Evolutionary conservation across 2,329 filamentous ascomycete genomes (phyloP).

Genomic region (Fusarium sp.): DNA sequence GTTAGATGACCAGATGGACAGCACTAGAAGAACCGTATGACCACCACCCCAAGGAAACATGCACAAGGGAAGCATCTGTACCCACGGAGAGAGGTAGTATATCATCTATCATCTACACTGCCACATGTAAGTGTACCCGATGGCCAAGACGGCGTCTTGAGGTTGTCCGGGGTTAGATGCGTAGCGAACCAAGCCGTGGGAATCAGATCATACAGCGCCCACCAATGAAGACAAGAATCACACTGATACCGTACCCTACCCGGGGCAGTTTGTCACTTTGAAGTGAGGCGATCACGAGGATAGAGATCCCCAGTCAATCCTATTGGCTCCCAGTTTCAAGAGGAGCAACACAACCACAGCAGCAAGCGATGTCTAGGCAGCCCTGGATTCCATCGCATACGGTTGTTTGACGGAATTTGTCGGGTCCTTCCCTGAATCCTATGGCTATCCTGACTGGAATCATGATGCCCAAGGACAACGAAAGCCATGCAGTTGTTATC

Average conservation of each 20-base stretch:
- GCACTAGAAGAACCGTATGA: neutral
- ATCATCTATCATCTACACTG: neutral
- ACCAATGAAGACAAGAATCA: neutral
- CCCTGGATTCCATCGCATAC: neutral
- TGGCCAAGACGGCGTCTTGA: neutral
- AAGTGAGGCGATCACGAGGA: neutral
- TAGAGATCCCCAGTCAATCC: neutral
- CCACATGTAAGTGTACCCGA: neutral
- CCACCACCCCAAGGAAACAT: neutral
- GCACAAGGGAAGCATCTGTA: neutral
- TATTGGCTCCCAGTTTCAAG: neutral
- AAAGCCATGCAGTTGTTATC: neutral
- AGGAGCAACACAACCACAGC: neutral
- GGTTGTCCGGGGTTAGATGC: neutral
- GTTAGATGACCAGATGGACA: neutral
- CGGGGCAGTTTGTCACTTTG: neutral
- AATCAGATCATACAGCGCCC: constrained; percentile 3
- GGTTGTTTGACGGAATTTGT: neutral
- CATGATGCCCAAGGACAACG: neutral
- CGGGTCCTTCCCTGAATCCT: neutral
- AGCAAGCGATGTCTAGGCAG: neutral
- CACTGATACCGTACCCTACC: neutral
- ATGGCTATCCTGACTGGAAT: neutral
- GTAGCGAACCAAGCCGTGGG: neutral
- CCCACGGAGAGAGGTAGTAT: neutral